Evolutionary conservation across 257 asterid species (phyloP).

Genomic region (Primulina eburnea): DNA sequence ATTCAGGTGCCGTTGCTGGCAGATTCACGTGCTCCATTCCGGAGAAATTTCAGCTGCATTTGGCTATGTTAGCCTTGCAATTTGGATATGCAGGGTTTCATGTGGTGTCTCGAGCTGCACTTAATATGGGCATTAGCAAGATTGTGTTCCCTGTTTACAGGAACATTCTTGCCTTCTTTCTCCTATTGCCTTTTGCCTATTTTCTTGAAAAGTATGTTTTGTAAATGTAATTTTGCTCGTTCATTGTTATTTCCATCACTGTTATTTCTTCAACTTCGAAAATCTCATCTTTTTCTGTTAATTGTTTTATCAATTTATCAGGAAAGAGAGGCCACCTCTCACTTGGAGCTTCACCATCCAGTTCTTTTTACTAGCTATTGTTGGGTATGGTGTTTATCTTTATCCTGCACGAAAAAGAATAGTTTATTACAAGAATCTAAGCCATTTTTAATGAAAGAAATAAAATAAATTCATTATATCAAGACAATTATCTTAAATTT

Average conservation of each 20-base stretch:
- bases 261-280: neutral
- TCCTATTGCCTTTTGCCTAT: slow-evolving; percentile 90
- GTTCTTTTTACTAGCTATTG: slow-evolving; percentile 86
- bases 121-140: slow-evolving; percentile 98
- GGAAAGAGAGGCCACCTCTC: slow-evolving; percentile 93
- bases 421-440: neutral
- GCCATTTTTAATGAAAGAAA: neutral
- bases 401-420: neutral
- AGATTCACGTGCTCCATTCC: slow-evolving; percentile 69
- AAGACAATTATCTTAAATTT: neutral
- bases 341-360: slow-evolving; percentile 62
- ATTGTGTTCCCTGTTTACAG: slow-evolving; percentile 89
- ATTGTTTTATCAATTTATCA: slow-evolving; percentile 27
- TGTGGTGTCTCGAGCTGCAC: slow-evolving; percentile 88
- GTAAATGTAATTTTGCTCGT: no score
- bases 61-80: slow-evolving; percentile 84
- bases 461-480: neutral
- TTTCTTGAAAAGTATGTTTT: slow-evolving; percentile 74
- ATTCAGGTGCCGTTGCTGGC: slow-evolving; percentile 34
- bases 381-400: slow-evolving; percentile 52
- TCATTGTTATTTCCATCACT: no score
- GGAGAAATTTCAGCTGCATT: slow-evolving; percentile 78
- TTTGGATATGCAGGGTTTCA: slow-evolving; percentile 98
- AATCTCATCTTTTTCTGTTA: neutral
- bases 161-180: slow-evolving; percentile 81